phyloP scores from a whole-genome alignment of 352 stramenopile species.

The Pythium scleroteichum region DNA sequence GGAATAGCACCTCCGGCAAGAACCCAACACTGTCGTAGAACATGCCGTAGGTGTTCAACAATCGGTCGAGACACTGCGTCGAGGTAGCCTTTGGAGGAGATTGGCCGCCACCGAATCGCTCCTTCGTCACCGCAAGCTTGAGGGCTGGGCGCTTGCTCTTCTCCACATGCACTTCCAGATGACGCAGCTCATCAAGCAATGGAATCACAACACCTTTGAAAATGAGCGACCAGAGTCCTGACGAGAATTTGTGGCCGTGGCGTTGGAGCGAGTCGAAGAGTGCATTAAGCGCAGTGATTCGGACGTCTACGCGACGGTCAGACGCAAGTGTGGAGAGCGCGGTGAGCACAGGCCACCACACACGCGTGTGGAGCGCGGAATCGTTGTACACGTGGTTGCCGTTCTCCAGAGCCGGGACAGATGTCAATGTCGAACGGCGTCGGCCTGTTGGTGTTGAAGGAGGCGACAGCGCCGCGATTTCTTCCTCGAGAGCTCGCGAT shows the following conservation, averaged over 20 bases:
- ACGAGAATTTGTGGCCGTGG: slow-evolving; percentile 72
- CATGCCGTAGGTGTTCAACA: slow-evolving; percentile 73
- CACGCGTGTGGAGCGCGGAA: slow-evolving; percentile 62
- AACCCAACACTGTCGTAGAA: slow-evolving; percentile 83
- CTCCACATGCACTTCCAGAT: slow-evolving; percentile 65
- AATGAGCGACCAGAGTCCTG: slow-evolving; percentile 76
- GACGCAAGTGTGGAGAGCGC: slow-evolving; percentile 93
- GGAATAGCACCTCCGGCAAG: slow-evolving; percentile 73
- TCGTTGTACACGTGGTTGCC: slow-evolving; percentile 58
- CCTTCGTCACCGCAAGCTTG: slow-evolving; percentile 45
- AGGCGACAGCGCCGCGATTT: slow-evolving; percentile 52
- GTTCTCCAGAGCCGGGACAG: slow-evolving; percentile 3
- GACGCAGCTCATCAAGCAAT: slow-evolving; percentile 73
- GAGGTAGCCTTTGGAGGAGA: slow-evolving; percentile 44
- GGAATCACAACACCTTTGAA: slow-evolving; percentile 88
- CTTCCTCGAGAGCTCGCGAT: slow-evolving; percentile 53
- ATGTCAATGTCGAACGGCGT: slow-evolving; percentile 36
- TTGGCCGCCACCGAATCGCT: slow-evolving; percentile 11
- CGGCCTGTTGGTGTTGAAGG: slow-evolving; percentile 31
- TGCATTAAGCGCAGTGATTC: slow-evolving; percentile 63
- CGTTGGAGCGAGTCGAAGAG: slow-evolving; percentile 76
- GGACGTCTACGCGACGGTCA: slow-evolving; percentile 90
- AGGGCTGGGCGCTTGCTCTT: slow-evolving; percentile 37
- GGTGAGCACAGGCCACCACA: slow-evolving; percentile 96
- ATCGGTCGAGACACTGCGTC: slow-evolving; percentile 61